A percentile compares a stretch with the other conserved stretches of the same genome.
Conservation (phyloP, 352 stramenopile species). For the Phytopythium sindhum region DNA sequence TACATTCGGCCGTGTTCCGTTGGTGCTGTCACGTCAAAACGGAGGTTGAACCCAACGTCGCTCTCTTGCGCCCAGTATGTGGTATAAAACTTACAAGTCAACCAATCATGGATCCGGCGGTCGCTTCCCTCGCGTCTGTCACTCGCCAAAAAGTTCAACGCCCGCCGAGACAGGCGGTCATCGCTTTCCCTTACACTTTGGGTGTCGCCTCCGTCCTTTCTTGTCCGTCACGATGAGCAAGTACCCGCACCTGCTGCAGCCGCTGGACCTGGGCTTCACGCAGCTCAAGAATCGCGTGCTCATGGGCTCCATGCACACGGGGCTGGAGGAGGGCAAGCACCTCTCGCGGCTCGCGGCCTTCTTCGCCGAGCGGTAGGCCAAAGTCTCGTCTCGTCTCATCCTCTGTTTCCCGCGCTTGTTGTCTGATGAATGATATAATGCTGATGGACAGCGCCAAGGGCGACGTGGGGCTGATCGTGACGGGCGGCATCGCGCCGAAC, state of each 20-base stretch:
- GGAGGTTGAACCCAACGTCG: neutral
- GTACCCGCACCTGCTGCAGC: conserved; percentile 73
- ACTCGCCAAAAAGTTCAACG: conserved; percentile 12
- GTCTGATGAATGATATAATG: neutral
- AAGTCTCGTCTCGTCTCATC: no score
- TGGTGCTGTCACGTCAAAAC: conserved; percentile 2
- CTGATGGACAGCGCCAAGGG: conserved; percentile 67
- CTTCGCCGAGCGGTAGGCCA: conserved; percentile 88
- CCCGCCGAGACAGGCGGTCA: conserved; percentile 4
- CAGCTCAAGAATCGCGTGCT: conserved; percentile 85
- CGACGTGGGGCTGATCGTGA: conserved; percentile 95
- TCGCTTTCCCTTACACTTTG: no score
- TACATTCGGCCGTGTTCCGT: neutral
- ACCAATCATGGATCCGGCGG: neutral
- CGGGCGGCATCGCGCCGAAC: conserved; percentile 92
- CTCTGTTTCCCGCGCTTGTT: neutral
- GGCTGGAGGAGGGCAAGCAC: conserved; percentile 81
- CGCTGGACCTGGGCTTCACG: conserved; percentile 78
- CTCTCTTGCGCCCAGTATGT: neutral
- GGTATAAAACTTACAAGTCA: neutral
- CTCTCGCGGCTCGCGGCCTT: conserved; percentile 90
- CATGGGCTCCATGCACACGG: conserved; percentile 93
- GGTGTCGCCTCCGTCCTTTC: no score
- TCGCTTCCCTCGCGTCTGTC: neutral
- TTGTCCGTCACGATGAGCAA: conserved; percentile 48